Percentiles rank a stretch among this genome's conserved stretches.
Conservation (phyloP, 202 grass and related monocot species). For the Cymbopogon flexuosus region DNA sequence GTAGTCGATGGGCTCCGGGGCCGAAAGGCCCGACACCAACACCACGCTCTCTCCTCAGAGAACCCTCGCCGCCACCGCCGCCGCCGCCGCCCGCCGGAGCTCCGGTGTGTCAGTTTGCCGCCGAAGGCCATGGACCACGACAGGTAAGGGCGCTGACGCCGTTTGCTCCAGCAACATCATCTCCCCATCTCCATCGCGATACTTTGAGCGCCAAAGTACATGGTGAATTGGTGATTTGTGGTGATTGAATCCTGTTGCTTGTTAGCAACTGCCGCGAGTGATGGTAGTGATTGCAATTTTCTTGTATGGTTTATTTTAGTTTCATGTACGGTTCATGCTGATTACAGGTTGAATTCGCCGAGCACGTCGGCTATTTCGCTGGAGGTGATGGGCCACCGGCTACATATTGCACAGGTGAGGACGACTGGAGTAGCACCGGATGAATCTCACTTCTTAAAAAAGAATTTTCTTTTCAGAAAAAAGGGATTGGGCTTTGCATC, state of each 20-base stretch:
- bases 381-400: conserved; percentile 64
- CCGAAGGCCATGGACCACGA: conserved; percentile 39
- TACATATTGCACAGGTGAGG: conserved; percentile 75
- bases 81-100: conserved; percentile 28
- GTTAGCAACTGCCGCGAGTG: not conserved
- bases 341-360: conserved; percentile 69
- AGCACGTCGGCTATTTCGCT: conserved; percentile 81
- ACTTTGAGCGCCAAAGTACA: not conserved
- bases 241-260: not conserved
- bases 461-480: not conserved
- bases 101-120: not conserved
- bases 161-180: not conserved
- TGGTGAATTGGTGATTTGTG: not conserved
- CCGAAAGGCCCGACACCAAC: not conserved
- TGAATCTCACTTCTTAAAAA: not conserved
- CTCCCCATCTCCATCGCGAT: not conserved
- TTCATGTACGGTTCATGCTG: not conserved
- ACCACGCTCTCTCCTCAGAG: not conserved
- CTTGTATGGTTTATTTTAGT: not conserved
- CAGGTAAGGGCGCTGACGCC: not conserved
- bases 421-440: not conserved
- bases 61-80: not conserved
- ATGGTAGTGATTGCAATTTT: not conserved
- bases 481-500: not conserved
- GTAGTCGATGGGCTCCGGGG: not conserved